Conservation (phyloP, 139 green algal species). For the Spirogloea muscicola region DNA sequence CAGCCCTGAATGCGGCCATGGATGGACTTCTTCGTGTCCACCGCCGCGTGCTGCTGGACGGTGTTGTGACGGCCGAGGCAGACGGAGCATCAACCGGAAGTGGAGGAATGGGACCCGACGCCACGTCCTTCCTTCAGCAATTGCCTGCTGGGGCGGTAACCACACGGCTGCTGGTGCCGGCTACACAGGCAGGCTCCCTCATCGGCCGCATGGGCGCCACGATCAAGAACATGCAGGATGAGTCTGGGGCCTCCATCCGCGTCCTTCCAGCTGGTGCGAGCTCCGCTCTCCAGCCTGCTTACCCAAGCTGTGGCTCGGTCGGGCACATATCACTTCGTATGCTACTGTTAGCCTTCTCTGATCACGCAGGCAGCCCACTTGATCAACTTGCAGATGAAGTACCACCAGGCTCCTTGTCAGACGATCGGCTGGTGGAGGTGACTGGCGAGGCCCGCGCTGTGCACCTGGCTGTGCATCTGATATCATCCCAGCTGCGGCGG, state of each 20-base stretch:
- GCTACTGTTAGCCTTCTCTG: no score
- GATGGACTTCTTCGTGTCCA: conserved; percentile 19
- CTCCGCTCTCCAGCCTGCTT: no score
- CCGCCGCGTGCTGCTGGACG: neutral
- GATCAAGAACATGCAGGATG: conserved; percentile 27
- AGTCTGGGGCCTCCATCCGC: conserved; percentile 32
- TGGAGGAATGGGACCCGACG: no score
- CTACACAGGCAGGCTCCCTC: conserved; percentile 26
- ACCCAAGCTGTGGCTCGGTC: no score
- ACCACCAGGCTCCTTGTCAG: conserved; percentile 9
- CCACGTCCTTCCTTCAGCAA: no score
- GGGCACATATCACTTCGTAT: no score
- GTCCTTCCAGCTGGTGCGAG: conserved; percentile 9
- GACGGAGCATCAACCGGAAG: no score
- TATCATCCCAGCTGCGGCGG: conserved; percentile 16
- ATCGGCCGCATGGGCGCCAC: conserved; percentile 11
- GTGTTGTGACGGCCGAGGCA: no score
- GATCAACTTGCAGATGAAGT: conserved; percentile 18
- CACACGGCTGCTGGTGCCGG: conserved; percentile 22
- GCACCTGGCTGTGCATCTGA: conserved; percentile 14
- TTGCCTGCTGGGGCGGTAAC: conserved; percentile 10
- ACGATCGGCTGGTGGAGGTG: conserved; percentile 37
- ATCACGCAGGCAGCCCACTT: no score
- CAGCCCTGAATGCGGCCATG: neutral
- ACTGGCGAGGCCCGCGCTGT: conserved; percentile 14